phyloP scores from a whole-genome alignment of 1,139 yeast species.

The Yamadazyma triangularis region DNA sequence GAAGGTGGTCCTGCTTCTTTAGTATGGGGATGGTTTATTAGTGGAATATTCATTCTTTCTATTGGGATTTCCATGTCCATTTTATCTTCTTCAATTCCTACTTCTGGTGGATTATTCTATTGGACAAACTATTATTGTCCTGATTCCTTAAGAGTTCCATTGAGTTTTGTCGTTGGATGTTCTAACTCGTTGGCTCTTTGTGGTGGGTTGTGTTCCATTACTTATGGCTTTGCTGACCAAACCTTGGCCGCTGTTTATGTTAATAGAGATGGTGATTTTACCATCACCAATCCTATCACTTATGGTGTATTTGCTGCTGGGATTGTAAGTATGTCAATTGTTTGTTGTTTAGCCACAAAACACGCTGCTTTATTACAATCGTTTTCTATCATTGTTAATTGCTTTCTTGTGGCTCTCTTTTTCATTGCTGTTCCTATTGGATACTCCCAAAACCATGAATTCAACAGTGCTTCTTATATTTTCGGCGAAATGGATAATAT shows the following conservation, averaged over 20 bases:
- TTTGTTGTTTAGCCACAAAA: slow-evolving; percentile 31
- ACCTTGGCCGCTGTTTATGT: slow-evolving; percentile 32
- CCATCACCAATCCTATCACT: slow-evolving; percentile 24
- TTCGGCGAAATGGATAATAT: slow-evolving; percentile 54
- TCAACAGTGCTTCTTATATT: slow-evolving; percentile 41
- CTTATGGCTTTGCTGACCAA: slow-evolving; percentile 35
- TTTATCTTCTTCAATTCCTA: slow-evolving; percentile 65
- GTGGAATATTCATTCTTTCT: slow-evolving; percentile 52
- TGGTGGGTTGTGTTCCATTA: slow-evolving; percentile 36
- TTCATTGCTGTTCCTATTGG: slow-evolving; percentile 66
- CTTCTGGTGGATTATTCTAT: slow-evolving; percentile 68
- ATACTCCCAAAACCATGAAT: slow-evolving; percentile 22
- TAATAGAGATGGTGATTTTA: slow-evolving; percentile 26
- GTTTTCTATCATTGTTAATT: slow-evolving; percentile 52
- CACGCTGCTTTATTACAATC: slow-evolving; percentile 58
- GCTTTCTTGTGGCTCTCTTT: slow-evolving; percentile 52
- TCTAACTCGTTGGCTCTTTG: slow-evolving; percentile 32
- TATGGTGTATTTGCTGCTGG: slow-evolving; percentile 38
- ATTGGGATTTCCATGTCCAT: slow-evolving; percentile 65
- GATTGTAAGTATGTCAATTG: slow-evolving; percentile 20
- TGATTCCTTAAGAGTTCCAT: slow-evolving; percentile 25
- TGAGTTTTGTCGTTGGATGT: slow-evolving; percentile 44
- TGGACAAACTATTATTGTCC: slow-evolving; percentile 42
- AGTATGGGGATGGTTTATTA: slow-evolving; percentile 71
- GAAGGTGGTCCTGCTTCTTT: slow-evolving; percentile 45